Evolutionary conservation across 73 alveolate genomes (phyloP), one percentile per base, ranked within the genome.

Genomic region (Durusdinium trenchii): DNA sequence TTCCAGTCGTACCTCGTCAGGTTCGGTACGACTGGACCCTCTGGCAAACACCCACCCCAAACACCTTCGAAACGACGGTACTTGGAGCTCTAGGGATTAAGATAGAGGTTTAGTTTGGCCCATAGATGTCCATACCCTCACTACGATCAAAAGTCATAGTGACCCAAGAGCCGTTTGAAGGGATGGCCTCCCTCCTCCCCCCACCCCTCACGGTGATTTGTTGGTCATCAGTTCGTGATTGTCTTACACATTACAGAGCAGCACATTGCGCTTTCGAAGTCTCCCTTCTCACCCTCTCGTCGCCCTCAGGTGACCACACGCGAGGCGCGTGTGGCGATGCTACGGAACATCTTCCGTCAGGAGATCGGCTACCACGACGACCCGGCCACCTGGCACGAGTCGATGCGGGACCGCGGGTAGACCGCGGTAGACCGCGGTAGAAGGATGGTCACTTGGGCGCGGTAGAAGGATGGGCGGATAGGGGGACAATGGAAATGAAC

Each of bases 321-420:
- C 50, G 93, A 76, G 38, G 64, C 93, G 52, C 79, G 99, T 28
- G 82, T 94, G 16, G 52, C 99, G 36, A 50, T 94, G 91, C 57
- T 94, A 75, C 51, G 83, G 42, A 36, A 94, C 69, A 51, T 94
- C 60, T 94, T 94, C 93, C 99, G 99, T 20, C 99, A 94, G 76
- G 99, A 94, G 36, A 79, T 94, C 36, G 99, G 99, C 83, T 94
- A 47, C 93, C 99, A 94, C 38, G 99, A 94, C 67, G 83, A 94
- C 36, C 99, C 99, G 23, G 99, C 91, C 26, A 16, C 90, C 48
- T 20, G 75, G 75, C 95, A 64, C 42, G n/a, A 0, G n/a, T n/a
- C n/a, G n/a, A n/a, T n/a, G n/a, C n/a, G n/a, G n/a, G n/a, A n/a
- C n/a, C n/a, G n/a, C n/a, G n/a, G n/a, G n/a, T n/a, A n/a, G n/a